phyloP scores from a whole-genome alignment of 2,329 filamentous ascomycete genomes.

The Stenocarpella maydis region DNA sequence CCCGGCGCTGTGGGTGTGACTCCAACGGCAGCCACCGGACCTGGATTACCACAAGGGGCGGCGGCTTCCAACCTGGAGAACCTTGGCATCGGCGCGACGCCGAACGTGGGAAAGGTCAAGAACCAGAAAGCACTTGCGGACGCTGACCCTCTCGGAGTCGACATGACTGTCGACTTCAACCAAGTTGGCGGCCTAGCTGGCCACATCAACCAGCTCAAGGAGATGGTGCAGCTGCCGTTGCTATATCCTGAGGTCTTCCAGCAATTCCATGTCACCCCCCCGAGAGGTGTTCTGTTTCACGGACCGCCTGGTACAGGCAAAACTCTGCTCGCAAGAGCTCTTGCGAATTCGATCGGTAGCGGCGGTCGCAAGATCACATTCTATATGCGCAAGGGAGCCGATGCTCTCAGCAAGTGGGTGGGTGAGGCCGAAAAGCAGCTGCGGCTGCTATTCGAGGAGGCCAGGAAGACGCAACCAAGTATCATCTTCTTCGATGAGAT shows the following conservation, averaged over 20 bases:
- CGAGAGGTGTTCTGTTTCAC: conserved; percentile 94
- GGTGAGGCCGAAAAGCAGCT: conserved; percentile 97
- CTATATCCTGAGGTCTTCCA: conserved; percentile 95
- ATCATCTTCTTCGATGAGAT: conserved; percentile 99
- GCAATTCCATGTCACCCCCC: conserved; percentile 91
- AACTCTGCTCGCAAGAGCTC: conserved; percentile 90
- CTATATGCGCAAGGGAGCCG: conserved; percentile 98
- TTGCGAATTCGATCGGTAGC: conserved; percentile 89
- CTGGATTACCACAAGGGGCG: conserved; percentile 52
- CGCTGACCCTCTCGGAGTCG: conserved; percentile 92
- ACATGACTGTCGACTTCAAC: conserved; percentile 91
- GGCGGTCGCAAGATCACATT: conserved; percentile 96
- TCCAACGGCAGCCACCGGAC: conserved; percentile 58
- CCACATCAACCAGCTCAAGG: conserved; percentile 96
- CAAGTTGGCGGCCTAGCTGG: conserved; percentile 91
- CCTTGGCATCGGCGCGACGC: conserved; percentile 58
- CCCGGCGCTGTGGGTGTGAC: conserved; percentile 70
- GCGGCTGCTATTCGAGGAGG: conserved; percentile 92
- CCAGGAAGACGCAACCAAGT: conserved; percentile 92
- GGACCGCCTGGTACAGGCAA: conserved; percentile 98
- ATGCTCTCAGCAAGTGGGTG: conserved; percentile 98
- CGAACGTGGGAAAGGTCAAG: conserved; percentile 92
- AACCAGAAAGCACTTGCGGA: conserved; percentile 92
- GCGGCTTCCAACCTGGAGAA: conserved; percentile 38
- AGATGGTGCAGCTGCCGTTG: conserved; percentile 95